Base-by-base conservation (phyloP, 1,284 basidiomycete species). In the Boletus albobrunnescens region DNA sequence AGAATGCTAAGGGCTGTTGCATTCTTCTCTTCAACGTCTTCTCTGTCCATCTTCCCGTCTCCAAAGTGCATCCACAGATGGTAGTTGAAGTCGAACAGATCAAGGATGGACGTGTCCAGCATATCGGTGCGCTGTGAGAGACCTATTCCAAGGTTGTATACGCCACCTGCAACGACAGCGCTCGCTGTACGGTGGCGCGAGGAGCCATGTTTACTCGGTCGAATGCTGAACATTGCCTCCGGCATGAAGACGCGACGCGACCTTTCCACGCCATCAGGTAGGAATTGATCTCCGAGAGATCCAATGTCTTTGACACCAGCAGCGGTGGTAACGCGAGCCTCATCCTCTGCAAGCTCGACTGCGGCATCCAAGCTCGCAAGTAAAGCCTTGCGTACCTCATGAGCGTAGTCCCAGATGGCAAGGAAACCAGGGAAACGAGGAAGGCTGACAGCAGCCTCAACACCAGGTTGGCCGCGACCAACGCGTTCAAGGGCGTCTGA, bases 351-450 rank as follows among this genome's bases (percentile, higher is more conserved):
- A 10, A 84, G 60, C 53, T 80, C 78, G 54, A 97, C 85, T 7
- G 91, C 87, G 14, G 79, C 73, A 65, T 98, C 95, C 41, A 99
- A 67, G 52, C 89, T 91, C 3, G 79, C 70, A 4, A 94, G 76
- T n/a, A 99, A 73, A 1, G 83, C 80, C 42, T 72, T 73, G 54
- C 92, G 84, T 47, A 98, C 92, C 41, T 94, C 91, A 20, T 75
- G 75, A 0, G 90, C 91, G 61, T 96, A 99, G 54, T 94, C 85
- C 87, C 87, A 95, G 38, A 95, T 76, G 30, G 84, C 79, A 32
- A 94, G 69, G 13, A 99, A 64, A 28, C 96, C 95, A 6, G 93
- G 89, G 71, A 94, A 99, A 0, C 79, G 70, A 6, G 96, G 96
- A 65, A 96, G 74, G 12, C 71, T 65, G 17, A 82, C 60, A 8